These are phyloP conservation scores for Fusarium camptoceras DNA, from an alignment of 2,329 filamentous ascomycete species.

Conservation along the genomic window DNA sequence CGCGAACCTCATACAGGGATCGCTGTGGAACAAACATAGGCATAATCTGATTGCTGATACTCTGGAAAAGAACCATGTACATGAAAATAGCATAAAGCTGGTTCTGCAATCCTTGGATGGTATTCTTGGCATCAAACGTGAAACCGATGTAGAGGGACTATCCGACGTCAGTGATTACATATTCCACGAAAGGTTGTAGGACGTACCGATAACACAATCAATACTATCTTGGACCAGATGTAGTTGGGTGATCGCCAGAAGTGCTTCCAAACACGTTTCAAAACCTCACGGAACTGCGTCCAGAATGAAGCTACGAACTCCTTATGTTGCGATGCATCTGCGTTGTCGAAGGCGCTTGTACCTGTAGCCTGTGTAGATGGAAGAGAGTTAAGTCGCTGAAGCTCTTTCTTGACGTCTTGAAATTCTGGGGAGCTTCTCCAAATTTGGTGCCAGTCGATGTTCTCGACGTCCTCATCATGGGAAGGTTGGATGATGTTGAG, in stretches of 20 bases:
- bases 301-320: slow-evolving; percentile 49
- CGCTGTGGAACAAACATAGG: slow-evolving; percentile 76
- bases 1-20: slow-evolving; percentile 74
- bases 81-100: slow-evolving; percentile 77
- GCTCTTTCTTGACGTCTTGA: slow-evolving; percentile 42
- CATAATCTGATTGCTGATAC: slow-evolving; percentile 72
- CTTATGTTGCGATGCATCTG: slow-evolving; percentile 43
- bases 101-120: slow-evolving; percentile 74
- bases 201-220: slow-evolving; percentile 41
- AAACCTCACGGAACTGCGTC: slow-evolving; percentile 51
- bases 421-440: slow-evolving; percentile 57
- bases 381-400: slow-evolving; percentile 30
- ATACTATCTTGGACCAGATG: slow-evolving; percentile 66
- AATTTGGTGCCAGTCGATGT: slow-evolving; percentile 59
- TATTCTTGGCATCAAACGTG: slow-evolving; percentile 67
- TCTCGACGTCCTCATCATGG: slow-evolving; percentile 51
- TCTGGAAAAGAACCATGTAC: slow-evolving; percentile 74
- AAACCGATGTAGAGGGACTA: slow-evolving; percentile 72
- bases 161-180: neutral
- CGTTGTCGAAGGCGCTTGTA: neutral
- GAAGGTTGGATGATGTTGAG: slow-evolving; percentile 54
- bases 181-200: rapidly evolving
- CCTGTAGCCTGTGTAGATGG: neutral
- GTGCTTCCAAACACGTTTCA: slow-evolving; percentile 52
- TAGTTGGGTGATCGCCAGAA: slow-evolving; percentile 63